These are phyloP conservation scores for Phytophthora citricola DNA, from an alignment of 352 stramenopile genomes.

Conservation along the genomic window DNA sequence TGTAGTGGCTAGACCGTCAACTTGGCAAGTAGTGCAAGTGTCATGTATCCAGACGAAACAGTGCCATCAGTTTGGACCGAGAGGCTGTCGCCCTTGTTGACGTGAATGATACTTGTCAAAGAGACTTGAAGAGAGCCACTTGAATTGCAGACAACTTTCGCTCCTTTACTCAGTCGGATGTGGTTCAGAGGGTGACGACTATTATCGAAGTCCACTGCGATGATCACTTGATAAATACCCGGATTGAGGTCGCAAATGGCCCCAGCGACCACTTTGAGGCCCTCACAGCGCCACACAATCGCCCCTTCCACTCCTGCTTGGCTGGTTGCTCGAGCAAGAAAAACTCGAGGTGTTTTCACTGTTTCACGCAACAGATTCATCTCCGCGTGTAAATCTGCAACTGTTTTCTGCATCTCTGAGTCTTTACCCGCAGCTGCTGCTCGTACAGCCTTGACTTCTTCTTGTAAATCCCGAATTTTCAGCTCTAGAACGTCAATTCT, in stretches of 20 bases:
- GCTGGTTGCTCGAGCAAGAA: conserved; percentile 17
- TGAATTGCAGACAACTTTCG: conserved; percentile 4
- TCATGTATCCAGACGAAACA: conserved; percentile 16
- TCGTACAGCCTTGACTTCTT: conserved; percentile 19
- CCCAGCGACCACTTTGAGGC: conserved; percentile 14
- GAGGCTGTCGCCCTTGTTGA: conserved; percentile 12
- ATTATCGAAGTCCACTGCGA: conserved; percentile 12
- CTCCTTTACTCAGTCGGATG: conserved; percentile 14
- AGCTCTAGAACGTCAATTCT: conserved; percentile 19
- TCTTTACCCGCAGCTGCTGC: neutral
- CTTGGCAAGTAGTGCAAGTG: conserved; percentile 8
- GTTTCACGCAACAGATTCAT: conserved; percentile 10
- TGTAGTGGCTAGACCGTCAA: conserved; percentile 8
- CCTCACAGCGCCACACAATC: conserved; percentile 12
- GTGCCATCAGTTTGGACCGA: conserved; percentile 6
- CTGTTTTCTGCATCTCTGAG: conserved; percentile 10
- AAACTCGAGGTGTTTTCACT: neutral
- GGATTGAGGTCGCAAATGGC: conserved; percentile 3
- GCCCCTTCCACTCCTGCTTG: conserved; percentile 3
- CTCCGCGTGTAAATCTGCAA: conserved; percentile 6
- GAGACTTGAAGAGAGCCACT: conserved; percentile 8
- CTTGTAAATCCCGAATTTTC: conserved; percentile 20
- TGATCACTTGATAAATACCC: conserved; percentile 15
- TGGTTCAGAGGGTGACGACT: neutral
- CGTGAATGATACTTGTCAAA: conserved; percentile 9